Base-by-base conservation (phyloP, 768 basidiomycete species). In the Termitomyces sp. region DNA sequence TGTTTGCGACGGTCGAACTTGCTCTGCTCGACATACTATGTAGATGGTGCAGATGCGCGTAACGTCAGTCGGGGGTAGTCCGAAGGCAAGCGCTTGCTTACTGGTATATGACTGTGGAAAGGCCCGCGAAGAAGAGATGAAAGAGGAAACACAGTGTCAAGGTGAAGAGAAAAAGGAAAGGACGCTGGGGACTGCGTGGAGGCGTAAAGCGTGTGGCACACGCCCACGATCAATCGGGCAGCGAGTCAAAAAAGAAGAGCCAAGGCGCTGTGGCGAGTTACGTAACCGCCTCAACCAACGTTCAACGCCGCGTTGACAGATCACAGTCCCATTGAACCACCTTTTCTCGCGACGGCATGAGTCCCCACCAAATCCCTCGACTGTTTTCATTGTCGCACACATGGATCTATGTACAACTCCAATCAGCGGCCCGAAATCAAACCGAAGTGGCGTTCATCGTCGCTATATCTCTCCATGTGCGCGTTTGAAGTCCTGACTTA, bases 1-100 rank as follows among this genome's bases (percentile, higher is more conserved):
- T 70, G 62, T 70, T 71, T 59, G 70, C 71, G 47, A 70, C 59
- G 62, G 65, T 69, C 48, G 70, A 66, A 62, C 72, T 73, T 58
- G 68, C 62, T 43, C 65, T 66, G 63, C 64, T 71, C 38, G 73
- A 71, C 69, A 71, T 71, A 33, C 56, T 56, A 47, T n/a, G 22
- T 29, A 23, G 49, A 32, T 20, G 31, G 22, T 43, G 43, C 7
- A 40, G 49, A 45, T n/a, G 43, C 43, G 56, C 50, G 31, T 38
- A 18, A 31, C 20, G 29, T 52, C 22, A 52, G 15, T 33, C 22
- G 40, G 31, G 22, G 7, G 32, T 41, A 51, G 40, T 38, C 48
- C 33, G 11, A 35, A 48, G 33, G 15, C 4, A 25, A 18, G 35
- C 35, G 35, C 25, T 27, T 49, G 22, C 48, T 49, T 38, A 49